Conservation (phyloP, 2,329 filamentous ascomycete genomes). For the Phaeosphaeria sp. region DNA sequence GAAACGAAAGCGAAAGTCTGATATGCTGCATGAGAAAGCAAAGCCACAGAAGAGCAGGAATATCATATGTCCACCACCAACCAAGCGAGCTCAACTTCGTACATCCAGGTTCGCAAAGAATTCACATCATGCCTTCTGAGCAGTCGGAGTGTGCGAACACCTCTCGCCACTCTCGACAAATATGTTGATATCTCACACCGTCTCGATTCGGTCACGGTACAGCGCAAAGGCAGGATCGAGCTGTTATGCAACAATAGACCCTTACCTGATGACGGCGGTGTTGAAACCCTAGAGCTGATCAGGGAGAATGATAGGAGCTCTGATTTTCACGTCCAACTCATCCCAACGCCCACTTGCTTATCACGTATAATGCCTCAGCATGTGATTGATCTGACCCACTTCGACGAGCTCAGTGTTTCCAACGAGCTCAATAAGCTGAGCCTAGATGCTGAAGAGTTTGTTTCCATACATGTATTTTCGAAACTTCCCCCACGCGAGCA, state of each 20-base stretch:
- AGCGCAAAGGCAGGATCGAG: slow-evolving; percentile 4
- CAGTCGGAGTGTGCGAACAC: slow-evolving; percentile 9
- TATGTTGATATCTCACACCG: slow-evolving; percentile 12
- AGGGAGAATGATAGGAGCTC: not conserved
- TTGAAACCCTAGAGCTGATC: slow-evolving; percentile 5
- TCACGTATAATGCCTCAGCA: not conserved
- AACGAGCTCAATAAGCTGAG: not conserved
- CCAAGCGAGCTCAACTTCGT: not conserved
- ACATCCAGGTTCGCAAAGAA: not conserved
- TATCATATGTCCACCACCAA: not conserved
- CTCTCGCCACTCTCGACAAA: slow-evolving; percentile 6
- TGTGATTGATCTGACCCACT: not conserved
- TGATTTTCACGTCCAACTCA: slow-evolving; percentile 6
- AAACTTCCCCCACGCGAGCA: not conserved
- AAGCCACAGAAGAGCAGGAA: not conserved
- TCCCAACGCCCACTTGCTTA: not conserved
- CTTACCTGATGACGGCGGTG: slow-evolving; percentile 6
- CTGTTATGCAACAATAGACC: slow-evolving; percentile 4
- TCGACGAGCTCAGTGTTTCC: not conserved
- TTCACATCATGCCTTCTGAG: slow-evolving; percentile 9
- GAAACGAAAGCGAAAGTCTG: not conserved
- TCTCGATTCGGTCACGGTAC: not conserved
- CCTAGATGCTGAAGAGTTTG: not conserved
- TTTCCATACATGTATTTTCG: not conserved
- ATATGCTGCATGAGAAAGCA: not conserved